phyloP scores from a whole-genome alignment of 1,284 basidiomycete genomes.

The Cystobasidiaceae sp. region DNA sequence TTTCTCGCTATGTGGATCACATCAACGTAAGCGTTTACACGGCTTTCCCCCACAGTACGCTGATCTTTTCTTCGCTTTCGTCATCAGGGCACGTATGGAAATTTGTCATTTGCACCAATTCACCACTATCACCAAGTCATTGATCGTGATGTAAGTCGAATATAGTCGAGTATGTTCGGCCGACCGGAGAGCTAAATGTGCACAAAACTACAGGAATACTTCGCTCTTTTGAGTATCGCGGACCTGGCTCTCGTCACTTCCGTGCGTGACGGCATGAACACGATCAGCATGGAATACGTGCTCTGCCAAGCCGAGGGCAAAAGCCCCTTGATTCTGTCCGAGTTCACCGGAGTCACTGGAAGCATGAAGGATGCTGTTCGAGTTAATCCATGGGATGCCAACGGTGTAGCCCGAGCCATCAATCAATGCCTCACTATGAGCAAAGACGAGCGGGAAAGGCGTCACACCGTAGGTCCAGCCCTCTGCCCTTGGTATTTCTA shows the following conservation, averaged over 20 bases:
- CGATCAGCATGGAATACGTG: slow-evolving; percentile 90
- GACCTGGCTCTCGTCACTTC: slow-evolving; percentile 95
- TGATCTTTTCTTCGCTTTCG: too few species aligned
- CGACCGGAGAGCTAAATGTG: too few species aligned
- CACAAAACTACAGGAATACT: slow-evolving; percentile 71
- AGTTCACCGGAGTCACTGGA: slow-evolving; percentile 95
- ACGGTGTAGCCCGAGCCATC: slow-evolving; percentile 83
- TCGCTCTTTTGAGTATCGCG: slow-evolving; percentile 86
- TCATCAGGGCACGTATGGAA: slow-evolving; percentile 77
- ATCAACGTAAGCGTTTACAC: slow-evolving; percentile 77
- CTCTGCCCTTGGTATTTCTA: not conserved
- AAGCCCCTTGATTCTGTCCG: slow-evolving; percentile 83
- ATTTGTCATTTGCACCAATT: slow-evolving; percentile 93
- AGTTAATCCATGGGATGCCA: slow-evolving; percentile 84
- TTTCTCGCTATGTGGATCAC: slow-evolving; percentile 89
- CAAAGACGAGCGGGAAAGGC: slow-evolving; percentile 63
- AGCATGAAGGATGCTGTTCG: slow-evolving; percentile 76
- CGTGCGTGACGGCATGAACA: slow-evolving; percentile 97
- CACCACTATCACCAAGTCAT: slow-evolving; percentile 99
- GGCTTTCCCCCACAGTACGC: too few species aligned
- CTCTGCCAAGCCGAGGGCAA: slow-evolving; percentile 80
- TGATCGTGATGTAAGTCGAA: slow-evolving; percentile 55
- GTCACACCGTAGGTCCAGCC: slow-evolving; percentile 60
- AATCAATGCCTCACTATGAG: slow-evolving; percentile 80
- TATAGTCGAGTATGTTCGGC: too few species aligned